Evolutionary conservation across 2,329 filamentous ascomycete species (phyloP).

Genomic region (Stachybotrys elegans): DNA sequence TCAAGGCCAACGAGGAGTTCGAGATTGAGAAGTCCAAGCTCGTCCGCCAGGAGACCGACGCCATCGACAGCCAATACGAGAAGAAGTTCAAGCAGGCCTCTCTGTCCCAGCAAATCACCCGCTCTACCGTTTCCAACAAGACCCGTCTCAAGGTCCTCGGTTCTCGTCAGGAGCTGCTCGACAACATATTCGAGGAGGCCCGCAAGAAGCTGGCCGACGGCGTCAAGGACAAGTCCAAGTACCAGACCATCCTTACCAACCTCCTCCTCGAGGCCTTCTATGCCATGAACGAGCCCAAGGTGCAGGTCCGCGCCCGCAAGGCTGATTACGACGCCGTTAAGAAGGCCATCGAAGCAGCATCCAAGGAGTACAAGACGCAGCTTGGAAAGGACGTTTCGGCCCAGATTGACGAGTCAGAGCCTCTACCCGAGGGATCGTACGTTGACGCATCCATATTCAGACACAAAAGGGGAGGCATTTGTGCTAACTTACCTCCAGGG

Average conservation of each 20-base stretch:
- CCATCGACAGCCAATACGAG: slow-evolving; percentile 90
- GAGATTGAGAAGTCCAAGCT: slow-evolving; percentile 99
- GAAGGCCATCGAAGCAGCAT: slow-evolving; percentile 72
- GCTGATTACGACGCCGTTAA: slow-evolving; percentile 71
- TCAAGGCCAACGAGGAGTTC: slow-evolving; percentile 99
- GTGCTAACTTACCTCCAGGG: slow-evolving; percentile 44
- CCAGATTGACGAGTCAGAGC: slow-evolving; percentile 71
- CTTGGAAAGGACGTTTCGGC: slow-evolving; percentile 64
- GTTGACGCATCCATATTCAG: too few species aligned
- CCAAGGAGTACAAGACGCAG: slow-evolving; percentile 79
- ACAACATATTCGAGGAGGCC: slow-evolving; percentile 81
- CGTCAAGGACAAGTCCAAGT: slow-evolving; percentile 66
- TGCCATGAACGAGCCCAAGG: slow-evolving; percentile 74
- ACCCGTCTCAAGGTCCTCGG: slow-evolving; percentile 83
- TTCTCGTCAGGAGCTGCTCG: slow-evolving; percentile 84
- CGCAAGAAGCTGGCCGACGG: slow-evolving; percentile 63
- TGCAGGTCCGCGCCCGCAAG: slow-evolving; percentile 72
- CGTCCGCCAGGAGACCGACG: slow-evolving; percentile 86
- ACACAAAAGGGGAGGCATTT: not conserved
- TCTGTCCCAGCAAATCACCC: slow-evolving; percentile 98
- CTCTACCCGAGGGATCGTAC: slow-evolving; percentile 78
- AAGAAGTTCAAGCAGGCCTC: slow-evolving; percentile 99
- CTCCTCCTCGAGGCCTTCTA: slow-evolving; percentile 88
- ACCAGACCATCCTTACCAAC: slow-evolving; percentile 70
- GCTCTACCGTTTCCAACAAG: slow-evolving; percentile 94